Percentiles rank a stretch among this genome's conserved stretches.
phyloP scores from a whole-genome alignment of 257 asterid species.

The Ballota nigra region DNA sequence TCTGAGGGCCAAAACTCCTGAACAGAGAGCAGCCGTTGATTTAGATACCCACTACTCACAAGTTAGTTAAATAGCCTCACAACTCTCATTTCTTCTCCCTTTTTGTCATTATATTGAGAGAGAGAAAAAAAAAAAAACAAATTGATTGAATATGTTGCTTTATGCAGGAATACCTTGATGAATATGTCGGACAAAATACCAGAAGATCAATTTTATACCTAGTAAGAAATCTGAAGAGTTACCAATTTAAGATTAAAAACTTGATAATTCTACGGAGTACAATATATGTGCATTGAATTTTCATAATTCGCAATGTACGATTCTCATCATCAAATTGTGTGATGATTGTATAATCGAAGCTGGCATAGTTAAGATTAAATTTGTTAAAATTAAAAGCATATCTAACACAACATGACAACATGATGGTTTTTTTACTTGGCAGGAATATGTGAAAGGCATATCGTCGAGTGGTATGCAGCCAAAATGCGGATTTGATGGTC shows the following conservation, averaged over 20 bases:
- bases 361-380: not conserved
- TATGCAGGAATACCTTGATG: conserved; percentile 89
- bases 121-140: no score
- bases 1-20: conserved; percentile 34
- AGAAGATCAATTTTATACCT: conserved; percentile 82
- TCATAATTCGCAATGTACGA: not conserved
- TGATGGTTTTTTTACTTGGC: conserved; percentile 28
- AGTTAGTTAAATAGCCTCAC: conserved; percentile 30
- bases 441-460: conserved; percentile 93
- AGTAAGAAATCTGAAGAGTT: conserved; percentile 47
- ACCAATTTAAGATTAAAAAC: not conserved
- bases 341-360: not conserved
- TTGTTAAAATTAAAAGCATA: not conserved
- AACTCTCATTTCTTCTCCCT: not conserved
- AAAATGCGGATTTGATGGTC: conserved; percentile 86
- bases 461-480: conserved; percentile 91
- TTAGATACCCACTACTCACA: conserved; percentile 92
- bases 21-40: conserved; percentile 99
- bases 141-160: no score
- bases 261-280: not conserved
- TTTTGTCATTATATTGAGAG: no score
- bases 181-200: conserved; percentile 62
- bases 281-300: not conserved
- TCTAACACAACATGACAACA: not conserved
- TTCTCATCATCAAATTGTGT: not conserved